These are phyloP conservation scores for Niveomyces coronatus DNA, from an alignment of 2,329 filamentous ascomycete genomes.

Conservation along the genomic window DNA sequence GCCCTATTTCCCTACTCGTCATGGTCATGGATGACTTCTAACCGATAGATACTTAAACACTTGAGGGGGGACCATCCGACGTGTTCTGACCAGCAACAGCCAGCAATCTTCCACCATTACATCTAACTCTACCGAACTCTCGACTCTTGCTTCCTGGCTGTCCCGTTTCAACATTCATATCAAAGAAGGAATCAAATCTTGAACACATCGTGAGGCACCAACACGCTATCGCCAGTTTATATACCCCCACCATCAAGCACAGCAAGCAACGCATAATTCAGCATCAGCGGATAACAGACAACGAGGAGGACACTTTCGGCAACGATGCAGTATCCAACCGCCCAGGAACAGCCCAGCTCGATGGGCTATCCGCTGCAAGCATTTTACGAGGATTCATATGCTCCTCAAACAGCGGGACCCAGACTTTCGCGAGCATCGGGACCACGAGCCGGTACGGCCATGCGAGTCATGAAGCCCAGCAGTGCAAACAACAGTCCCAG, in stretches of 20 bases:
- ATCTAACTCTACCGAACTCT: too few relatives aligned
- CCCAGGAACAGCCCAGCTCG: conserved; percentile 4
- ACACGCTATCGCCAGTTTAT: not conserved
- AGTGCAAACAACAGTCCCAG: conserved; percentile 62
- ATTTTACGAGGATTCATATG: conserved; percentile 39
- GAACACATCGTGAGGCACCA: too few relatives aligned
- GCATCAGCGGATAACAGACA: conserved; percentile 2
- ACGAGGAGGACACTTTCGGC: too few relatives aligned
- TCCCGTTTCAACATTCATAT: too few relatives aligned
- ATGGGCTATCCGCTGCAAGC: conserved; percentile 20
- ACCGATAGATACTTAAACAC: conserved; percentile 10
- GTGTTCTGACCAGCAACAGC: not conserved
- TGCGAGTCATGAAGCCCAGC: conserved; percentile 54
- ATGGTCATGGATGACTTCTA: conserved; percentile 7
- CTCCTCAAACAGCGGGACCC: conserved; percentile 39
- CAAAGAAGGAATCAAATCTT: too few relatives aligned
- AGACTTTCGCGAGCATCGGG: conserved; percentile 39
- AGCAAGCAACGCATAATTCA: conserved; percentile 1
- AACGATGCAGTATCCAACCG: conserved; percentile 12
- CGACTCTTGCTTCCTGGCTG: too few relatives aligned
- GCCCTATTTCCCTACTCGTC: conserved; percentile 9
- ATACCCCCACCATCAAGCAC: conserved; percentile 6
- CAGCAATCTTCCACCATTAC: not conserved
- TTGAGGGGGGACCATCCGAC: conserved; percentile 3
- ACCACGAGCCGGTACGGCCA: conserved; percentile 38